Base-by-base conservation (phyloP, 2,329 filamentous ascomycete species). In the Fusarium transvaalense region DNA sequence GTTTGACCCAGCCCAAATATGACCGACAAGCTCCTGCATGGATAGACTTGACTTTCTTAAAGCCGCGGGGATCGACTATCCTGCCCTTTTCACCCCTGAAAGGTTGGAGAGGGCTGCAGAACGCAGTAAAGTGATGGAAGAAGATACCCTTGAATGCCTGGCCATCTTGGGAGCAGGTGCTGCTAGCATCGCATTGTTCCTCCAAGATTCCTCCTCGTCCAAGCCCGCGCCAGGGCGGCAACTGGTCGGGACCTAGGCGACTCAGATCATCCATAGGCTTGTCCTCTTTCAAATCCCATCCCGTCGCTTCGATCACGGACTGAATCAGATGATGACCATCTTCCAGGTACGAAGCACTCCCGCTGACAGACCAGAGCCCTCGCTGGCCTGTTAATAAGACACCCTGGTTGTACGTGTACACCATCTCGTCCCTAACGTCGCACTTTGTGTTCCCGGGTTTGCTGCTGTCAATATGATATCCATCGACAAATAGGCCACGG, bases 141-240 rank as follows among this genome's bases (percentile, higher is more conserved):
- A 94, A 97, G 58, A 97, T 95, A 29, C 93, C 92, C 78, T 97
- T 98, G 86, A 97, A 97, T 0, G 92, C 94, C 74, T 97, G 94
- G 0, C 86, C 86, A 72, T 98, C 87, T 77, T 97, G 94, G 19
- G 88, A 93, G 77, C 94, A 97, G 41, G 82, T 85, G 5, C 88
- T 92, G 19, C 81, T 81, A 4, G 89, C 87, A 76, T 98, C 95
- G 76, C 95, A 97, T 35, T 85, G 80, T 47, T 98, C 95, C 76
- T 97, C 93, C 41, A 98, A 79, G 29, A 97, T 86, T 3, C 95
- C 95, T 19, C 86, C 86, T 6, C 91, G 87, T 27, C 94, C 94
- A 0, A 97, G 84, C 0, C 93, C 93, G 38, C 85, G 82, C 93
- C 93, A 97, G 13, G 78, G 78, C 1, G 86, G 85, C 27, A 85